Base-by-base conservation (phyloP, 2,329 filamentous ascomycete genomes). In the Nothopassalora personata region DNA sequence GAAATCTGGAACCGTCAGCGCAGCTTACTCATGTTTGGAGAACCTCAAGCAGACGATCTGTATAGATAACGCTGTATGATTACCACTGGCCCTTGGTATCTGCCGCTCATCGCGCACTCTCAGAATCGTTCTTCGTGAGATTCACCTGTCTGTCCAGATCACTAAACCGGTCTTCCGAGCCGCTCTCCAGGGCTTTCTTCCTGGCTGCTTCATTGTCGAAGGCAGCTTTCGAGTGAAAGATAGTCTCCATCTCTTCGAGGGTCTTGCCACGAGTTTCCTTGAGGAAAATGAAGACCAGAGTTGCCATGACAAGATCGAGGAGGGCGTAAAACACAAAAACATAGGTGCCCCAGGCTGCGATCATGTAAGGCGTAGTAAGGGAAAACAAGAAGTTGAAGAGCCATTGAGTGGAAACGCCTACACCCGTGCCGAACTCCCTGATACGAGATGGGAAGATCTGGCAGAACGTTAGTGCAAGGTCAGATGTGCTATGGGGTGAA, bases 381-480 rank as follows among this genome's bases (percentile, higher is more conserved):
- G 75, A 68, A 62, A 81, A 79, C 30, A 77, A 72, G 69, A 81
- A 82, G 68, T 81, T 81, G 68, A 77, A 80, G 1, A 78, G 59
- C 80, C 79, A 83, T 64, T 82, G 79, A 0, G 77, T 78, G 0
- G 77, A 72, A 5, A 79, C 80, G 9, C 77, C 79, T 33, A 80
- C 72, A n/a, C 79, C 77, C 31, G 80, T 76, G 8, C 79, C 80
- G 4, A 76, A 71, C 54, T 81, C 80, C 11, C 81, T 76, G 50
- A 83, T 77, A 5, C 80, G 72, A 0, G 75, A 77, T 0, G 80
- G 79, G 63, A 83, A 83, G 59, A 83, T 81, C 74, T 80, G 73
- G 7, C 3, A 8, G 77, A 18, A 7, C 74, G 66, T 81, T 80
- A 4, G 80, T 71, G 43, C 13, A 15, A 43, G 19, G 11, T 56